A percentile compares a stretch with the other conserved stretches of the same genome.
These are phyloP conservation scores for Paecilomyces dactylethromorphus DNA, from an alignment of 2,329 filamentous ascomycete species.

Conservation along the genomic window DNA sequence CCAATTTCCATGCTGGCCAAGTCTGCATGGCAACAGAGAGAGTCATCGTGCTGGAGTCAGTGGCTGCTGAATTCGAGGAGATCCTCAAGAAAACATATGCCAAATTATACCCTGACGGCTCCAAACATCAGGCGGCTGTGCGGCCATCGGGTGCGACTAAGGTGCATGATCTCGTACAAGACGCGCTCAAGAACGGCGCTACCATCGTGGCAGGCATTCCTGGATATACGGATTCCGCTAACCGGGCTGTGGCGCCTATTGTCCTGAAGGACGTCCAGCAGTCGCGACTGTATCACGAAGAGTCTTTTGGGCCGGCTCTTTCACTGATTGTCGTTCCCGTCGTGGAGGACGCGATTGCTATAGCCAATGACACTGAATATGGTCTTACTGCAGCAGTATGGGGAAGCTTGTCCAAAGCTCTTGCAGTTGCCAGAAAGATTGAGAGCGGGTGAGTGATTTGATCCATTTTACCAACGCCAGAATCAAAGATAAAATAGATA, in stretches of 20 bases:
- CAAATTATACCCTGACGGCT: background rate
- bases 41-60: conserved; percentile 33
- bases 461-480: conserved; percentile 5
- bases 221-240: background rate
- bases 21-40: conserved; percentile 8
- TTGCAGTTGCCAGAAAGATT: conserved; percentile 53
- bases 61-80: conserved; percentile 44
- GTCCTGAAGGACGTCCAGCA: conserved; percentile 58
- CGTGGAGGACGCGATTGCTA: conserved; percentile 32
- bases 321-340: conserved; percentile 49
- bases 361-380: conserved; percentile 35
- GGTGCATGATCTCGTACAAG: background rate
- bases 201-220: conserved; percentile 13
- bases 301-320: conserved; percentile 67
- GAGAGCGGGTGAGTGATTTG: conserved; percentile 48
- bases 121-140: background rate
- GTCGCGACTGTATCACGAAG: conserved; percentile 65
- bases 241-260: conserved; percentile 42
- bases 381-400: conserved; percentile 34
- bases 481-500: conserved; percentile 20
- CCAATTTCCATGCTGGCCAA: background rate
- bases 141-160: background rate
- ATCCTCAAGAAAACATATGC: background rate
- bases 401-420: conserved; percentile 20
- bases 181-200: conserved; percentile 10